Conservation (phyloP, 306 rosid species). For the Glycine soja region DNA sequence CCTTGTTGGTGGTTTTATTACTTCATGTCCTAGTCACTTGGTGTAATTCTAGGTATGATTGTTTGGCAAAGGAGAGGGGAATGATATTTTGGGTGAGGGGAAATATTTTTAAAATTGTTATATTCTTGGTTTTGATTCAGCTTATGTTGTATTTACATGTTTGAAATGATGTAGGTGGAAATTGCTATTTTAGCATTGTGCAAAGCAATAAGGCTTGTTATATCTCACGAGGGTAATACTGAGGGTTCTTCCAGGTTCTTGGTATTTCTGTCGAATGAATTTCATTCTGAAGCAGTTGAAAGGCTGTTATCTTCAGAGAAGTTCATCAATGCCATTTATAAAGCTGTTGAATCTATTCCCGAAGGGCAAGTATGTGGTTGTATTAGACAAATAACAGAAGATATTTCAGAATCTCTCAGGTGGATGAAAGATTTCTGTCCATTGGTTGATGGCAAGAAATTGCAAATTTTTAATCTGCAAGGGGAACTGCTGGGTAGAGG, state of each 20-base stretch:
- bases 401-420: constrained; percentile 70
- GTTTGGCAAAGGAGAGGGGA: constrained; percentile 32
- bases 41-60: constrained; percentile 29
- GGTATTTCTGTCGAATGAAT: constrained; percentile 56
- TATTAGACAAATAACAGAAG: constrained; percentile 64
- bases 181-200: constrained; percentile 72
- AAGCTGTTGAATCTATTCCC: constrained; percentile 73
- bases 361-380: constrained; percentile 87
- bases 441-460: constrained; percentile 48
- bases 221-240: constrained; percentile 45
- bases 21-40: constrained; percentile 11
- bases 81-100: constrained; percentile 1
- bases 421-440: constrained; percentile 67
- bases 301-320: constrained; percentile 65
- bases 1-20: constrained; percentile 33
- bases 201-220: constrained; percentile 72
- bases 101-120: background rate
- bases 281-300: constrained; percentile 71
- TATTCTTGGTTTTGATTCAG: constrained; percentile 29
- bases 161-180: constrained; percentile 73
- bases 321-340: constrained; percentile 61
- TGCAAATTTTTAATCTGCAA: constrained; percentile 52
- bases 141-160: constrained; percentile 27
- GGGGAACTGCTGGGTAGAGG: constrained; percentile 80
- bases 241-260: constrained; percentile 59